Base-by-base conservation (phyloP, 2,329 filamentous ascomycete species). In the Cyanodermella asteris region DNA sequence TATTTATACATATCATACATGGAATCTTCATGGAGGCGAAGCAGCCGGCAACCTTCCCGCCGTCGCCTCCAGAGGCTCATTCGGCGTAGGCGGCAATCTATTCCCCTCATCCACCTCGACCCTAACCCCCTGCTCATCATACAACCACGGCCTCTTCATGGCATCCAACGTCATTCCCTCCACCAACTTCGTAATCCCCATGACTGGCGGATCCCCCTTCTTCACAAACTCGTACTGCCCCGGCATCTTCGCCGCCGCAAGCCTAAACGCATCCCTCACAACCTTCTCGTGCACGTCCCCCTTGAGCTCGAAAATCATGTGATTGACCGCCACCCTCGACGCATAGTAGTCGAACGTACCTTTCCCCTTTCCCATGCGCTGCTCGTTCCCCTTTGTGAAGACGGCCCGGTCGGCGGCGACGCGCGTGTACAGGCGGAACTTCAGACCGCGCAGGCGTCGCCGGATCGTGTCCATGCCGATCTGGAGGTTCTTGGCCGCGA, bases 291-390 rank as follows among this genome's bases (percentile, higher is more conserved):
- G 87, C 34, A 94, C 45, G 38, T 81, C 67, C 22, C 87, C 87
- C 50, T 80, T 81, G 37, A 97, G 54, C 52, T 97, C 87, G 38
- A 97, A 90, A 12, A 93, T 58, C 24, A 97, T 68, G 47, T 87
- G 77, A 51, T 76, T 91, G 25, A 94, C 78, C 6, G 80, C 70
- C 37, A 94, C 71, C 49, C 84, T 70, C 13, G 75, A 68, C 4
- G 84, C 81, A 87, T 87, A 97, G 45, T 91, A 78, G 47, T 97
- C 87, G 45, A 97, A 94, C 33, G 72, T 76, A 38, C 87, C 87
- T 49, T 97, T 97, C 53, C 87, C 87, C 54, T 94, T 97, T 48
- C 87, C 87, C 90, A 97, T 97, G 64, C 87, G 74, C 48, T 80
- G 74, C 55, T 97, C 87, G 43, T 94, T 97, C 29, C 87, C 87